phyloP scores from a whole-genome alignment of 2,329 filamentous ascomycete genomes.

The Alternaria arborescens region DNA sequence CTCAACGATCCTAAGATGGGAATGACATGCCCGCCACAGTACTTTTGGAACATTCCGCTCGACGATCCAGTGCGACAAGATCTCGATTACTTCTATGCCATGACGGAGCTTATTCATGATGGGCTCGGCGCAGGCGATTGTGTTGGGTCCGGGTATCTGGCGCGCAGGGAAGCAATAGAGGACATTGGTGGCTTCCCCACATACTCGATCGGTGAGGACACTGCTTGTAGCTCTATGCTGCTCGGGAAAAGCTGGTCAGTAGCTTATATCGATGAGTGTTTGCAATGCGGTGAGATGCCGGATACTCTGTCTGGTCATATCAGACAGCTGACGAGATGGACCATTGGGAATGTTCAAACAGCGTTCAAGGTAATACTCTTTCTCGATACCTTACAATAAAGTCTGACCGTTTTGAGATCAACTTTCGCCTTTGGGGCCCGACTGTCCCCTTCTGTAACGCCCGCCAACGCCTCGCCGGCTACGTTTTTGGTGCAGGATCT shows the following conservation, averaged over 20 bases:
- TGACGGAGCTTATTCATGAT: constrained; percentile 59
- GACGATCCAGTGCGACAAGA: constrained; percentile 67
- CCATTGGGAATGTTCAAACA: constrained; percentile 31
- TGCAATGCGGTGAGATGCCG: constrained; percentile 35
- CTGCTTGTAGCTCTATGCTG: constrained; percentile 66
- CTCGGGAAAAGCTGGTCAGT: constrained; percentile 70
- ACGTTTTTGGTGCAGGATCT: constrained; percentile 10
- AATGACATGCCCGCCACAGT: constrained; percentile 19
- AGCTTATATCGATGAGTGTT: constrained; percentile 46
- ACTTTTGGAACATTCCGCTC: constrained; percentile 69
- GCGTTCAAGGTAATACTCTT: constrained; percentile 19
- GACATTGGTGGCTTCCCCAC: constrained; percentile 70
- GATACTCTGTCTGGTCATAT: constrained; percentile 27
- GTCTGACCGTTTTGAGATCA: background rate
- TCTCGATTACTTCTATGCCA: constrained; percentile 67
- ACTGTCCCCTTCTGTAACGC: constrained; percentile 15
- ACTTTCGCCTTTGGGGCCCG: constrained; percentile 29
- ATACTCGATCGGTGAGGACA: constrained; percentile 68
- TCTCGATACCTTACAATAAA: background rate
- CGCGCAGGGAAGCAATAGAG: constrained; percentile 67
- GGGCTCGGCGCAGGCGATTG: constrained; percentile 66
- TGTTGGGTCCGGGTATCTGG: constrained; percentile 70
- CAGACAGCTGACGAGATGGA: constrained; percentile 35
- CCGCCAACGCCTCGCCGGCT: constrained; percentile 17
- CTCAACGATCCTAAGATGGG: constrained; percentile 15